phyloP scores from a whole-genome alignment of 352 stramenopile genomes.

The Pythium guiyangense region DNA sequence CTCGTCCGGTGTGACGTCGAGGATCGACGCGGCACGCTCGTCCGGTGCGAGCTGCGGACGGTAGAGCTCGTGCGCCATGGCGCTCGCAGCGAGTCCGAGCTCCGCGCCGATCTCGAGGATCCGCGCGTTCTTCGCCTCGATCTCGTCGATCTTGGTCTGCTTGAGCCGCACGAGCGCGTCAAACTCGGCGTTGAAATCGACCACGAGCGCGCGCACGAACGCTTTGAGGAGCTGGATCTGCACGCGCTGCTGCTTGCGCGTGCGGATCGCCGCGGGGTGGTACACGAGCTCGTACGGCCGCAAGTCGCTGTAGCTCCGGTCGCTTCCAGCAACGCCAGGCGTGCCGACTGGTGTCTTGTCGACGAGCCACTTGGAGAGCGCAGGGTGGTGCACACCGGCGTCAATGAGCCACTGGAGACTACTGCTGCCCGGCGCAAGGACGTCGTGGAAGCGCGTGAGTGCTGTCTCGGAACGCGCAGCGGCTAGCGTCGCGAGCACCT shows the following conservation, averaged over 20 bases:
- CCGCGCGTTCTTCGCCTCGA: conserved; percentile 86
- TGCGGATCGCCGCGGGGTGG: conserved; percentile 79
- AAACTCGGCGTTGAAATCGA: conserved; percentile 87
- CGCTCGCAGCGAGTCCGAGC: conserved; percentile 21
- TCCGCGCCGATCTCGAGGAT: conserved; percentile 86
- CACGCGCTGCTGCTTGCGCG: conserved; percentile 71
- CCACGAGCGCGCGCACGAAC: conserved; percentile 63
- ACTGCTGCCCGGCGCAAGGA: conserved; percentile 24
- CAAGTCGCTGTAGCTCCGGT: conserved; percentile 27
- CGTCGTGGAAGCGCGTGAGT: conserved; percentile 40
- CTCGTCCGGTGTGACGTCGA: conserved; percentile 65
- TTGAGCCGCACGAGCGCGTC: conserved; percentile 70
- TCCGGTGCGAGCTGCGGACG: conserved; percentile 42
- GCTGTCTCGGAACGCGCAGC: neutral
- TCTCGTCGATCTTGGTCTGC: conserved; percentile 76
- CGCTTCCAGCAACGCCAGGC: conserved; percentile 6
- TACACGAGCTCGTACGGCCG: conserved; percentile 79
- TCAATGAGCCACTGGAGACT: conserved; percentile 54
- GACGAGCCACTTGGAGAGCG: conserved; percentile 22
- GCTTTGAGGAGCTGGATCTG: conserved; percentile 83
- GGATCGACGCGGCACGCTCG: conserved; percentile 63
- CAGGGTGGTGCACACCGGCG: conserved; percentile 40
- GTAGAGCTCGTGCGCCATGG: conserved; percentile 29
- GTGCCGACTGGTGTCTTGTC: conserved; percentile 14
- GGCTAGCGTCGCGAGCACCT: neutral